Evolutionary conservation across 495 filamentous ascomycete species (phyloP).

Genomic region (Aspergillus conjunctus): DNA sequence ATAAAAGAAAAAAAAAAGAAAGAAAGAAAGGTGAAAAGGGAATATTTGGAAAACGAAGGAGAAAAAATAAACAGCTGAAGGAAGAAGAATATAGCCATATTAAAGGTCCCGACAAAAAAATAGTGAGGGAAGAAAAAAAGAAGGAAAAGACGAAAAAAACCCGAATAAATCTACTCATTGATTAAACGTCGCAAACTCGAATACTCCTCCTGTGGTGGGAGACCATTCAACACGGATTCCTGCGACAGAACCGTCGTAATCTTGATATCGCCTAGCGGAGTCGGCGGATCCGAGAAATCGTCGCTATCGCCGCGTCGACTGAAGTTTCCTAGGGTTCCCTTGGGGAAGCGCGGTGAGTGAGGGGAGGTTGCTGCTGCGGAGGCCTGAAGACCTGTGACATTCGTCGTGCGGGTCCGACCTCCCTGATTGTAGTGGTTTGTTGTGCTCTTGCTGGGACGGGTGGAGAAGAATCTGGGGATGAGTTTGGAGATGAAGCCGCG

Average conservation of each 20-base stretch:
- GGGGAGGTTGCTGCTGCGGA: conserved; percentile 27
- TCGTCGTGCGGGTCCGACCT: conserved; percentile 25
- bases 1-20: conserved; percentile 13
- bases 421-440: conserved; percentile 22
- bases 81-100: neutral
- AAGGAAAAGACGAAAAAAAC: conserved; percentile 13
- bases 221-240: conserved; percentile 23
- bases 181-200: conserved; percentile 35
- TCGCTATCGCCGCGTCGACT: conserved; percentile 8
- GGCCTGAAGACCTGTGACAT: conserved; percentile 26
- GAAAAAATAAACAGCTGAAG: neutral
- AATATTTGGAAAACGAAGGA: neutral
- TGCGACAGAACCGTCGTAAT: conserved; percentile 39
- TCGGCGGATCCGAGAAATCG: conserved; percentile 15
- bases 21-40: conserved; percentile 3
- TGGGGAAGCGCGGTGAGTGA: conserved; percentile 22
- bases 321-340: conserved; percentile 22
- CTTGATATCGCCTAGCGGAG: conserved; percentile 24
- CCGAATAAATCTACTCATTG: conserved; percentile 17
- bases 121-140: conserved; percentile 7
- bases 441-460: conserved; percentile 31
- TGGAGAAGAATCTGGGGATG: conserved; percentile 39
- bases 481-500: conserved; percentile 51
- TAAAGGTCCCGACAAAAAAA: neutral
- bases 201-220: conserved; percentile 20